Conservation (phyloP, 768 basidiomycete species). For the Suillus clintonianus region DNA sequence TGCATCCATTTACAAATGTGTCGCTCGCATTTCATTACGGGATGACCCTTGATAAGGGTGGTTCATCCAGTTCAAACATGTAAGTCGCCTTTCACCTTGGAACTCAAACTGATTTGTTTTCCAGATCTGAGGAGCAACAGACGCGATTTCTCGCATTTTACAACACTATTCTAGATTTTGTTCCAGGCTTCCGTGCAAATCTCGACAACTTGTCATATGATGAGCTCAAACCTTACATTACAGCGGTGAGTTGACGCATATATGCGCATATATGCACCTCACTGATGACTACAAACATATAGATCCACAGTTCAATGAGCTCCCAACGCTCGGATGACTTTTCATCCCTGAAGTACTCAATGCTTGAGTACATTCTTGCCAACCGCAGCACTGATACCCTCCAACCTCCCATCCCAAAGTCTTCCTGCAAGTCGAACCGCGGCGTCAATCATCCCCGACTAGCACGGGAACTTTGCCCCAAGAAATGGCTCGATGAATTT, state of each 20-base stretch:
- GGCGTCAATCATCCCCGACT: constrained; percentile 1
- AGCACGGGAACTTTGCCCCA: not conserved
- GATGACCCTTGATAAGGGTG: not conserved
- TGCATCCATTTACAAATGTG: not conserved
- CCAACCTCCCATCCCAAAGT: not conserved
- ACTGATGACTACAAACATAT: not conserved
- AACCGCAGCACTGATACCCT: not conserved
- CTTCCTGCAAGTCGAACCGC: not conserved
- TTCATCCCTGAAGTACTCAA: not conserved
- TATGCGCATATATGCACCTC: not conserved
- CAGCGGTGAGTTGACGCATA: not conserved
- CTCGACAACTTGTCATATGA: not conserved
- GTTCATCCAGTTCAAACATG: not conserved
- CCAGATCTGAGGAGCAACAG: not conserved
- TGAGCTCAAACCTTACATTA: not conserved
- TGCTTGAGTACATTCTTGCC: not conserved
- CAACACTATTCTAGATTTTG: not conserved
- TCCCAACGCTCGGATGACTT: not conserved
- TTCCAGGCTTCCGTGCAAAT: not conserved
- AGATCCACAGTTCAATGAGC: constrained; percentile 2
- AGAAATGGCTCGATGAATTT: not conserved
- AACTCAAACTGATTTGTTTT: not conserved
- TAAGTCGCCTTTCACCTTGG: not conserved
- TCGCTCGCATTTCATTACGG: not conserved
- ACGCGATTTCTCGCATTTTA: not conserved